Evolutionary conservation across 306 rosid genomes (phyloP), one percentile per base, ranked within the genome.

Genomic region (Gleditsia sinensis): DNA sequence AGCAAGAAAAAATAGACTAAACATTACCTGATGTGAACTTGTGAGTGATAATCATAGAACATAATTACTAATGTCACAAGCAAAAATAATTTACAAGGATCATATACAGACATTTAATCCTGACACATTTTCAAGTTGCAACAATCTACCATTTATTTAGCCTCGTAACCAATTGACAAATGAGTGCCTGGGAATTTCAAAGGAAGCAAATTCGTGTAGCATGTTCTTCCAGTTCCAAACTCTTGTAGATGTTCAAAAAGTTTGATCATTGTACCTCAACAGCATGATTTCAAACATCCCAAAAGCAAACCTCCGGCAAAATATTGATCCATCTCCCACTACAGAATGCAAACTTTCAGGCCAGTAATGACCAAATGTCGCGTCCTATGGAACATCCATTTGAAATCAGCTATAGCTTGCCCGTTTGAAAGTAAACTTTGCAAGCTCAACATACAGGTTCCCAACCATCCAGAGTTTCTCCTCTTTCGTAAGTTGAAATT

Each of bases 1-100:
- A 28, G 24, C 71, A 61, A 7, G 14, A 79, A 51, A 33, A 54
- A 83, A 46, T 30, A 14, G n/a, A 70, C 67, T 16, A 71, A 71
- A 64, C n/a, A 51, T 56, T 67, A 45, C 28, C 59, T 33, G 4
- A 19, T 6, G 53, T 54, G 56, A 77, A 68, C 12, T 23, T 16
- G n/a, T 76, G 34, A 21, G 14, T 63, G 10, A 4, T 45, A 37
- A 28, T 36, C 30, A 20, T 11, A 57, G 50, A 19, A 43, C 33
- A 53, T n/a, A n/a, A 63, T 43, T 32, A 5, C 39, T 21, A 58
- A 16, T 25, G 8, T 56, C 37, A 68, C n/a, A 24, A n/a, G 45
- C 1, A 16, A 19, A 66, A 39, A 45, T 61, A 19, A 76, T 57
- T 53, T 21, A 63, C 8, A 39, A n/a, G 9, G 6, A 23, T 46